A percentile compares a stretch with the other conserved stretches of the same genome.
phyloP scores from a whole-genome alignment of 225 moss, liverwort and hornwort genomes.

The Physcomitrellopsis africana region DNA sequence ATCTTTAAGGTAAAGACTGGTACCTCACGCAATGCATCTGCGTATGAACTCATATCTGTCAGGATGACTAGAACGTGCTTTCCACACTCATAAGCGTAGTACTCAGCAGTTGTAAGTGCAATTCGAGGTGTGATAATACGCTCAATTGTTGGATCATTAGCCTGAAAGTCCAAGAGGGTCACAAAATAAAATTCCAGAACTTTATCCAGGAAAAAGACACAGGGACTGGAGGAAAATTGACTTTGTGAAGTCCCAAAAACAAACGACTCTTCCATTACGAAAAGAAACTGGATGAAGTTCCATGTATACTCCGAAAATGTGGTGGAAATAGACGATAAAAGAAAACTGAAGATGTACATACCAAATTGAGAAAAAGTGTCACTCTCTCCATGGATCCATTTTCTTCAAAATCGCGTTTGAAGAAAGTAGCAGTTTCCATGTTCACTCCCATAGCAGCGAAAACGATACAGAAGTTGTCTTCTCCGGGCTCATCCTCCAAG shows the following conservation, averaged over 20 bases:
- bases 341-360: slow-evolving; percentile 1
- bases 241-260: neutral
- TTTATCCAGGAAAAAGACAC: neutral
- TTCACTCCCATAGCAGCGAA: slow-evolving; percentile 99
- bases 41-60: too few species aligned
- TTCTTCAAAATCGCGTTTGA: slow-evolving; percentile 97
- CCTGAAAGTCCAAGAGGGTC: slow-evolving; percentile 34
- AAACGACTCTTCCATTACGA: neutral
- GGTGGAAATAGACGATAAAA: neutral
- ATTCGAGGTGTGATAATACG: slow-evolving; percentile 97
- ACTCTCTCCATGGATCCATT: slow-evolving; percentile 98
- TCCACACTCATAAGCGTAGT: too few species aligned
- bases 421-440: slow-evolving; percentile 96
- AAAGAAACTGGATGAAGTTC: neutral
- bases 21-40: too few species aligned
- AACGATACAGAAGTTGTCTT: slow-evolving; percentile 93
- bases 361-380: slow-evolving; percentile 91
- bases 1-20: too few species aligned
- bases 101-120: slow-evolving; percentile 74
- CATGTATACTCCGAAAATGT: neutral
- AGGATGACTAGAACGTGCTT: too few species aligned
- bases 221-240: neutral
- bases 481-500: slow-evolving; percentile 64
- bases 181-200: neutral
- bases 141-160: slow-evolving; percentile 95